Base-by-base conservation (phyloP, 2,329 filamentous ascomycete genomes). In the Zasmidium angulare region DNA sequence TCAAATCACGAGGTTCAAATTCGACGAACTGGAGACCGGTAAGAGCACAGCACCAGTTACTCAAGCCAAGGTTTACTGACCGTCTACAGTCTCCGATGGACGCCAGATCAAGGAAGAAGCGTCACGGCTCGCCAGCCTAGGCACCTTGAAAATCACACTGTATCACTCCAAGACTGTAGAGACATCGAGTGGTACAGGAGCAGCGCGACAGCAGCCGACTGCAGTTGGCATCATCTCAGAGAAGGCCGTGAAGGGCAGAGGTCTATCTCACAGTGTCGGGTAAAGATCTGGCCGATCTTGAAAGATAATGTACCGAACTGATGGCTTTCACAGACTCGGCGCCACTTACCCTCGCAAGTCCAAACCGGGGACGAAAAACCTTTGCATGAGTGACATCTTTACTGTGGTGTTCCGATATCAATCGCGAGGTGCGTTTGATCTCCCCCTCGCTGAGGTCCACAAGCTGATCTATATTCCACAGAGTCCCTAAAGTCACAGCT, bases 351-450 rank as follows among this genome's bases (percentile, higher is more conserved):
- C 36, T 7, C 11, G 36, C 36, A 29, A 11, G 26, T 4, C 26
- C 6, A 43, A 19, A 17, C 3, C 6, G 6, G n/a, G 9, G 36
- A 43, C 36, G 26, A 29, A 43, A 10, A 43, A 7, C 14, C n/a
- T 3, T 7, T 4, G 12, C 12, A 17, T 43, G 6, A 17, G 36
- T 17, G 11, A 43, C 36, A 43, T 43, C 36, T 7, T 19, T 4
- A 63, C 36, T 1, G 63, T 66, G 53, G 50, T 63, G n/a, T 69
- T 69, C 60, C 26, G 55, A 3, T 71, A 69, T 56, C 62, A 63
- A 31, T 67, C 66, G 2, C 23, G 31, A 12, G 62, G 66, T 67
- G 50, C 40, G 58, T 59, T 2, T 20, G 19, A 9, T 7, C 12
- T 2, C 24, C 11, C 31, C 2, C 9, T 46, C 31, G 10, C n/a